phyloP scores from a whole-genome alignment of 164 flowering plant species.

The Amborella trichopoda region DNA sequence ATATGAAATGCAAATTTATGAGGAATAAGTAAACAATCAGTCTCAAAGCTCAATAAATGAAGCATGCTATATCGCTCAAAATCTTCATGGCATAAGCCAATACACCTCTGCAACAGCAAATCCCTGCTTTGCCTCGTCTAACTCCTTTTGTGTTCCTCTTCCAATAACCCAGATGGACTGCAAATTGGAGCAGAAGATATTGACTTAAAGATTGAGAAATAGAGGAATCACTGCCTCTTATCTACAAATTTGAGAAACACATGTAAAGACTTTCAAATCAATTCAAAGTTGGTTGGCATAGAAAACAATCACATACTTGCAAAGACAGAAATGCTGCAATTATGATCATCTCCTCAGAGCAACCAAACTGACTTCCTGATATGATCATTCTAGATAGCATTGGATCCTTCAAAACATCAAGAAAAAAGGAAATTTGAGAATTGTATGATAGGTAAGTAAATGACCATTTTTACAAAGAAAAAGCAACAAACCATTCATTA shows the following conservation, averaged over 20 bases:
- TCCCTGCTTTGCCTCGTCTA: constrained; percentile 85
- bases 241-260: not conserved
- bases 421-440: not conserved
- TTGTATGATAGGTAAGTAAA: too few species aligned
- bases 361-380: constrained; percentile 61
- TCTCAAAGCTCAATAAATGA: too few species aligned
- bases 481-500: too few species aligned
- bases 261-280: not conserved
- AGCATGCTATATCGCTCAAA: too few species aligned
- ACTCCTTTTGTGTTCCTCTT: constrained; percentile 70
- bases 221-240: too few species aligned
- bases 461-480: too few species aligned
- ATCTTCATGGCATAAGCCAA: not conserved
- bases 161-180: constrained; percentile 89
- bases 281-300: too few species aligned
- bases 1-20: too few species aligned
- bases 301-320: constrained; percentile 14
- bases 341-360: constrained; percentile 84
- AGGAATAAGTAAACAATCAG: too few species aligned
- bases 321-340: constrained; percentile 78
- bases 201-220: too few species aligned
- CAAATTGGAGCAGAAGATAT: too few species aligned
- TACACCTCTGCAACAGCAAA: constrained; percentile 98
- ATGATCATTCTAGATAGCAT: constrained; percentile 88
- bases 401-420: constrained; percentile 59